Evolutionary conservation across 768 basidiomycete species (phyloP), one percentile per base, ranked within the genome.

Genomic region (Collybiopsis luxurians): DNA sequence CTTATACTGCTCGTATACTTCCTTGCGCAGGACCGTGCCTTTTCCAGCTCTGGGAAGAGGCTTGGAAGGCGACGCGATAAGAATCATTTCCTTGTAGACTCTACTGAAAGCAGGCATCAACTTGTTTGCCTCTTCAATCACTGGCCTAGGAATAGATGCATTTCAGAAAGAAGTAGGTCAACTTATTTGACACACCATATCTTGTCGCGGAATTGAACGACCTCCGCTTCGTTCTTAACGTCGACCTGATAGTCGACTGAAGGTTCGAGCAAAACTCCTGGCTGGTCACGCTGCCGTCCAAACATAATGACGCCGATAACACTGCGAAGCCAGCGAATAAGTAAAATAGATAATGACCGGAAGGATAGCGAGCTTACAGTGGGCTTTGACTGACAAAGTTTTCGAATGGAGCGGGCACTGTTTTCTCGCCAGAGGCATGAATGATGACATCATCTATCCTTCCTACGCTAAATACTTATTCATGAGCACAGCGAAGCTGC

Each of bases 41-140:
- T 83, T 84, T 1, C 67, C 74, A 1, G 79, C 67, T 21, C 74
- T 74, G n/a, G 73, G 65, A 38, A 82, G 65, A 0, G 75, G 79
- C 54, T 78, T 78, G 0, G 65, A 67, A 1, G 63, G 62, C 2
- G 69, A 66, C 0, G 79, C 69, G 17, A 81, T 63, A 27, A 82
- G 44, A 38, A 84, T 77, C 79, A 83, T 79, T 61, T 84, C 77
- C 59, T 78, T 78, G 66, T 76, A 80, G 13, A 80, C 70, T 21
- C 75, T 68, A 56, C 76, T 78, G 45, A 74, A 78, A 0, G 69
- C 55, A 0, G 79, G 78, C 0, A 73, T 70, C 2, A 60, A 60
- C 26, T 57, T 64, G 61, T 80, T 80, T 2, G 76, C 78, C 28
- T 77, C 72, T 23, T 77, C 77, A 2, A 79, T 69, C 9, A 66